Evolutionary conservation across 2,329 filamentous ascomycete species (phyloP).

Genomic region (Alternaria ethzedia): DNA sequence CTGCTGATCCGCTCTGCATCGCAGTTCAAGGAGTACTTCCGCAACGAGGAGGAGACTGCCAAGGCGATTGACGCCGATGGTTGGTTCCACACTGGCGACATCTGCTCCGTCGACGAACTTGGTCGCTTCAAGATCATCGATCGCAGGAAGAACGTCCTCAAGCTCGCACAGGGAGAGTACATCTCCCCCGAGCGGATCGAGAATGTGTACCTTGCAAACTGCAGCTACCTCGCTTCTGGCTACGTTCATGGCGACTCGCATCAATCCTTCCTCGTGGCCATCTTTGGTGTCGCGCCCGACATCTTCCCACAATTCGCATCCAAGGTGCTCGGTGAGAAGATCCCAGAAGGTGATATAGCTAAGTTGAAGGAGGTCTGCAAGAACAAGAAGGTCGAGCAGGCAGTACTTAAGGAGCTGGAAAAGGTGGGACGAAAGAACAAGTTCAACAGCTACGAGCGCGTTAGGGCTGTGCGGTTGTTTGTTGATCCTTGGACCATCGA

Average conservation of each 20-base stretch:
- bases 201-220: constrained; percentile 87
- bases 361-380: constrained; percentile 71
- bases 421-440: constrained; percentile 80
- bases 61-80: constrained; percentile 85
- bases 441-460: constrained; percentile 89
- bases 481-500: constrained; percentile 92
- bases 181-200: constrained; percentile 97
- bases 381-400: constrained; percentile 74
- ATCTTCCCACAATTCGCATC: constrained; percentile 81
- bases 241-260: constrained; percentile 91
- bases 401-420: constrained; percentile 80
- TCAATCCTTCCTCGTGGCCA: constrained; percentile 80
- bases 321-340: constrained; percentile 72
- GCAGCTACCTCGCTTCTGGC: constrained; percentile 76
- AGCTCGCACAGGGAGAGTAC: constrained; percentile 97
- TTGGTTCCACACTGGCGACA: constrained; percentile 97
- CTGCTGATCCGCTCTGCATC: constrained; percentile 81
- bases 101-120: constrained; percentile 80
- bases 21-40: constrained; percentile 87
- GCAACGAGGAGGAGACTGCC: constrained; percentile 84
- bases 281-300: constrained; percentile 88
- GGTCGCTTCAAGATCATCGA: constrained; percentile 94
- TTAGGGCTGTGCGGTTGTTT: constrained; percentile 75
- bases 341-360: constrained; percentile 68
- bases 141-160: constrained; percentile 98